Percentiles rank a stretch among this genome's conserved stretches.
Evolutionary conservation across 306 rosid genomes (phyloP).

Genomic region (Ceratonia siliqua): DNA sequence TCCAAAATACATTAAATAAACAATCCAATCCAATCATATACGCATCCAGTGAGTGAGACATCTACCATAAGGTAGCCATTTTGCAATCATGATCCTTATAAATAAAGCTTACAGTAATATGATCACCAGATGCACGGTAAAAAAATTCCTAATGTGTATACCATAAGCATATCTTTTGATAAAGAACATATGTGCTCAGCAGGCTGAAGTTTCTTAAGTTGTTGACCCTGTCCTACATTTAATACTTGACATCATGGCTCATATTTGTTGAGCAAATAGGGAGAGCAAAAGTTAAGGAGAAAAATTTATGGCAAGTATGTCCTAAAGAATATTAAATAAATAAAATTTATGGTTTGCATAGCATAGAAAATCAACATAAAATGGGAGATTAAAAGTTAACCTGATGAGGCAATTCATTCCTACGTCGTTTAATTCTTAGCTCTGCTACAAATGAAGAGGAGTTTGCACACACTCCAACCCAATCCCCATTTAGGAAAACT

Average conservation of each 20-base stretch:
- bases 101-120: conserved; percentile 4
- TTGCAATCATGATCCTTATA: background rate
- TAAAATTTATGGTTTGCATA: conserved; percentile 15
- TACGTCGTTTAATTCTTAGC: conserved; percentile 65
- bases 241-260: conserved; percentile 1
- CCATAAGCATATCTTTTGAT: conserved; percentile 6
- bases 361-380: conserved; percentile 27
- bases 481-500: conserved; percentile 82
- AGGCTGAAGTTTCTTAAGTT: conserved; percentile 9
- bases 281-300: no score
- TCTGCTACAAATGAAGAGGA: conserved; percentile 59
- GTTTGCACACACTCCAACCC: conserved; percentile 85
- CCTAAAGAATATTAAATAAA: background rate
- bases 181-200: background rate
- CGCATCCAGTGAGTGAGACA: conserved; percentile 7
- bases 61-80: conserved; percentile 1
- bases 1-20: background rate
- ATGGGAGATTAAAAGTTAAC: conserved; percentile 46
- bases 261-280: no score
- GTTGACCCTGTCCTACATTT: conserved; percentile 19
- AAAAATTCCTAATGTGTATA: conserved; percentile 3
- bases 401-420: conserved; percentile 66
- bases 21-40: conserved; percentile 3
- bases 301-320: conserved; percentile 9
- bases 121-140: background rate